Conservation (phyloP, 495 filamentous ascomycete species). For the Trichocladium uniseriatum region DNA sequence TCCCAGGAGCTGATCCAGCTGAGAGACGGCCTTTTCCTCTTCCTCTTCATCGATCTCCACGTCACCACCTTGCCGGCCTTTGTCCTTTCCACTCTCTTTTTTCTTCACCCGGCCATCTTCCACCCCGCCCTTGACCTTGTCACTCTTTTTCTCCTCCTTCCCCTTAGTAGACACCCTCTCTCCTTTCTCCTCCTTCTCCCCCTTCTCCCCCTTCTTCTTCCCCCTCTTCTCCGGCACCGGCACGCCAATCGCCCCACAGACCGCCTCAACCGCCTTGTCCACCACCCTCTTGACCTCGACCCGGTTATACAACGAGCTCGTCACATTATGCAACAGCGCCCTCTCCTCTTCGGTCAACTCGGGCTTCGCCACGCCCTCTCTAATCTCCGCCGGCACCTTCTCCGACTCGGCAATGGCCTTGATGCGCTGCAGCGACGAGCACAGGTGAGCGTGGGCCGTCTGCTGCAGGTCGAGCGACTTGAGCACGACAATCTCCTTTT, state of each 20-base stretch:
- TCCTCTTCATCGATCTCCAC: conserved; percentile 8
- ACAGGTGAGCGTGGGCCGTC: conserved; percentile 59
- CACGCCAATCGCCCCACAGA: conserved; percentile 54
- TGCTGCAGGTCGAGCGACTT: conserved; percentile 61
- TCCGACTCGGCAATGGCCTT: conserved; percentile 54
- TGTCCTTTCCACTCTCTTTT: conserved; percentile 6
- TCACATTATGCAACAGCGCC: conserved; percentile 57
- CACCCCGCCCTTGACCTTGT: conserved; percentile 5
- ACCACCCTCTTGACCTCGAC: conserved; percentile 63
- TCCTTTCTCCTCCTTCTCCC: conserved; percentile 5
- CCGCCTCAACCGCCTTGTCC: conserved; percentile 48
- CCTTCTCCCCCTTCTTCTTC: conserved; percentile 17
- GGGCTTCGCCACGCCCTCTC: conserved; percentile 37
- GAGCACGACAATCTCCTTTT: conserved; percentile 62
- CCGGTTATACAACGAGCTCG: conserved; percentile 69
- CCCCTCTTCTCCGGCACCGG: conserved; percentile 38
- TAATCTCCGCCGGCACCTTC: conserved; percentile 41
- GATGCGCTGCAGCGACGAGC: conserved; percentile 63
- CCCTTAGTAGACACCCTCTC: conserved; percentile 11
- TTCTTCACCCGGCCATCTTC: conserved; percentile 8
- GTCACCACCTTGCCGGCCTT: background rate
- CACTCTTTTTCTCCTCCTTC: conserved; percentile 13
- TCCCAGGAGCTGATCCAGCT: conserved; percentile 15
- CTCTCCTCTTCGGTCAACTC: conserved; percentile 41
- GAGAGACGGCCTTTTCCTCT: conserved; percentile 12